Conservation (phyloP, 2,329 filamentous ascomycete genomes). For the Calycina herbarum region DNA sequence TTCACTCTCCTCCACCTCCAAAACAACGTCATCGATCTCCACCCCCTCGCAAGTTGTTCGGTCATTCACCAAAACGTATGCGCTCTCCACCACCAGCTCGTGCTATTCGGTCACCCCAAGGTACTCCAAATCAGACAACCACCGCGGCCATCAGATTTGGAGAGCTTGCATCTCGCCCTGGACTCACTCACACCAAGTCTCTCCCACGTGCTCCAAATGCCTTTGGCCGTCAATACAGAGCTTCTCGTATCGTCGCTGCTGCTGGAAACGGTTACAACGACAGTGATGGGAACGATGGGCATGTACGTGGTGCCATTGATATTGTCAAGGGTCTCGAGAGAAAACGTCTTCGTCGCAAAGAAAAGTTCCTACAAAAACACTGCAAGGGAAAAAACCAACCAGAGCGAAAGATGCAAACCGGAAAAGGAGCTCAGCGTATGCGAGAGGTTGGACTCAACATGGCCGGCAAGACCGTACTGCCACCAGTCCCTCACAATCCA, state of each 20-base stretch:
- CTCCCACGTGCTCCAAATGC: constrained; percentile 76
- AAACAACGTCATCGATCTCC: constrained; percentile 39
- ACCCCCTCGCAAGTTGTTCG: constrained; percentile 40
- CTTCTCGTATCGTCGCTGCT: constrained; percentile 44
- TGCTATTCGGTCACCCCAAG: constrained; percentile 49
- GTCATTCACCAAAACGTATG: constrained; percentile 47
- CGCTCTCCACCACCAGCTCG: constrained; percentile 70
- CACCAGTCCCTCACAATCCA: constrained; percentile 48
- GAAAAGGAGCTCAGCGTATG: constrained; percentile 92
- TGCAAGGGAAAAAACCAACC: constrained; percentile 71
- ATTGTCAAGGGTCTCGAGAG: constrained; percentile 95
- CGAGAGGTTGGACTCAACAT: constrained; percentile 85
- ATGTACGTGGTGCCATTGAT: constrained; percentile 90
- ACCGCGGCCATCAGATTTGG: constrained; percentile 45
- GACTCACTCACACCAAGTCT: constrained; percentile 78
- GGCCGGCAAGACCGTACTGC: constrained; percentile 68
- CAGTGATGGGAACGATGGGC: constrained; percentile 50
- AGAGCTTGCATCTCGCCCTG: constrained; percentile 59
- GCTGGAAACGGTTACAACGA: constrained; percentile 41
- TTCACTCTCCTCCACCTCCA: constrained; percentile 40
- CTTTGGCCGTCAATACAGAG: constrained; percentile 53
- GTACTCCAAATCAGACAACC: constrained; percentile 45
- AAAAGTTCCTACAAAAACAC: constrained; percentile 89
- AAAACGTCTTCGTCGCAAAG: constrained; percentile 88
- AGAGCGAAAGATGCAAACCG: constrained; percentile 69